Base-by-base conservation (phyloP, 345 rosid species). In the Pistacia atlantica region DNA sequence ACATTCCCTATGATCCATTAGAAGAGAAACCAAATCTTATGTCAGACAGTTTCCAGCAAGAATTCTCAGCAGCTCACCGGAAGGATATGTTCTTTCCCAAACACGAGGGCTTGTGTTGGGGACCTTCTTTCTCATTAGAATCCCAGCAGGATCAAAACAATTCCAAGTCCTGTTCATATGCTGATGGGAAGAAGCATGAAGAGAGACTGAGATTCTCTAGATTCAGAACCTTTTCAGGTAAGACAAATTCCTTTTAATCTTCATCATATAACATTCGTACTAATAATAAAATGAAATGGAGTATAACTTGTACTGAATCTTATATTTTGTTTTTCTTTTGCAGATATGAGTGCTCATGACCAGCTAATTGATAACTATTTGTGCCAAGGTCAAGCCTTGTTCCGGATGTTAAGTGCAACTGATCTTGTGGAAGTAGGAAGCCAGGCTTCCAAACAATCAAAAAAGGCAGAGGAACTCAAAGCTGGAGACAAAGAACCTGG, bases 1-100 rank as follows among this genome's bases (percentile, higher is more conserved):
- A 96, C 76, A 88, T 93, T 72, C 98, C 98, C 5, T 92, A 92
- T 9, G 98, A 91, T 13, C 92, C 93, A 16, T 74, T 35, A 0
- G 99, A 95, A 83, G 99, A 95, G 85, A 95, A 87, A 54, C 98
- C 97, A 0, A 79, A 90, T 76, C 84, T 93, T 13, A 85, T 78
- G 63, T 89, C 82, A 48, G 97, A 90, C 38, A 83, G 89, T 77
- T 92, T 93, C 73, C 90, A 86, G 33, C 84, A 85, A 60, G 99
- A 95, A 73, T 87, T 91, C 84, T 65, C 81, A 65, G 77, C 79
- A 49, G 59, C 82, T 60, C 86, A 81, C 20, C 91, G 79, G 22
- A 93, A 84, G 75, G 98, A 93, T 4, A 75, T 81, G 70, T 33
- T 87, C 73, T 80, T 87, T n/a, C 83, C 90, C 79, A 89, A 97